A percentile compares a stretch with the other conserved stretches of the same genome.
Evolutionary conservation across 1,139 yeast genomes (phyloP).

Genomic region (Torulaspora pretoriensis): DNA sequence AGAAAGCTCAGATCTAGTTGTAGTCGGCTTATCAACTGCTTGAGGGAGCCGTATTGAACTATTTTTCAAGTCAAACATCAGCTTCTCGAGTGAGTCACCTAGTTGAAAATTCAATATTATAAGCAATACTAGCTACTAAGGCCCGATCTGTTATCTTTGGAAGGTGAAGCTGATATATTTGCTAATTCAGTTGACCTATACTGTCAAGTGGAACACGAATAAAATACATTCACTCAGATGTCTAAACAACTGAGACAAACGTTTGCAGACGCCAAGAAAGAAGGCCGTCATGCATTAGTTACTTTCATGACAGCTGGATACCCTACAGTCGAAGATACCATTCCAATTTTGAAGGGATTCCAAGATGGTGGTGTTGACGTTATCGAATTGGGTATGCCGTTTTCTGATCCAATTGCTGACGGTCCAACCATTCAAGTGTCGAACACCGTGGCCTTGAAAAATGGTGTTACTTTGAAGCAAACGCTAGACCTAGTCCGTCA

Average conservation of each 20-base stretch:
- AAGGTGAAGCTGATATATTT: no score
- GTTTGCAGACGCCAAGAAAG: constrained; percentile 64
- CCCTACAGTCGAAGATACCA: constrained; percentile 83
- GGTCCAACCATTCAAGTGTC: constrained; percentile 95
- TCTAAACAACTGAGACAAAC: constrained; percentile 65
- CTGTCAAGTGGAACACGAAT: neutral
- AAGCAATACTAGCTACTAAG: neutral
- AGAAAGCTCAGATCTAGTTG: no score
- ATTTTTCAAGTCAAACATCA: constrained; percentile 1
- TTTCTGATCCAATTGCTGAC: constrained; percentile 98
- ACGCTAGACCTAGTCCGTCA: constrained; percentile 65
- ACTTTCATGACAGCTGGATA: constrained; percentile 93
- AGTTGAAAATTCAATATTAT: neutral
- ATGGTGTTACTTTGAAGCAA: constrained; percentile 69
- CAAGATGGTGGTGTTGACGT: constrained; percentile 95
- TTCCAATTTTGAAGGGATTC: constrained; percentile 79
- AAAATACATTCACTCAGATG: constrained; percentile 40
- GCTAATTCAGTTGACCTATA: no score
- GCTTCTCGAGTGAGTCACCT: constrained; percentile 1
- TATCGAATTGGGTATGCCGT: constrained; percentile 92
- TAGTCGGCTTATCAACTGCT: no score
- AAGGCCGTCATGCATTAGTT: constrained; percentile 81
- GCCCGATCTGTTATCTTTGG: neutral
- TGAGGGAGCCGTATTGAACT: constrained; percentile 1
- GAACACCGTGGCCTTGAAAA: constrained; percentile 69